phyloP scores from a whole-genome alignment of 371 early-diverging fungal species.

The Ordospora pajunii region DNA sequence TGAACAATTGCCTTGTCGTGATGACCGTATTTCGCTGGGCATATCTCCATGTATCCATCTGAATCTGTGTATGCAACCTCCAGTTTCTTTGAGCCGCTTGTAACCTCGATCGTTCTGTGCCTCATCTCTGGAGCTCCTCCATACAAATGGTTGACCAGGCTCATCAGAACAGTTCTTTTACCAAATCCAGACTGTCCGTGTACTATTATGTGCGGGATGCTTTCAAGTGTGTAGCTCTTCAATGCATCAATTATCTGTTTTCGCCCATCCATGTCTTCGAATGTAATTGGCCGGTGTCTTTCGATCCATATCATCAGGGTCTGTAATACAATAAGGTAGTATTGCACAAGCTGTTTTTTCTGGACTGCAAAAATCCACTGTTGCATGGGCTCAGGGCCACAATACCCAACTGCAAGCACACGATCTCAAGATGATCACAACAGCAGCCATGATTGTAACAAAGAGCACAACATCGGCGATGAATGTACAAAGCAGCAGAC shows the following conservation, averaged over 20 bases:
- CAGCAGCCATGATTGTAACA: too few relatives aligned
- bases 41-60: slow-evolving; percentile 54
- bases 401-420: too few relatives aligned
- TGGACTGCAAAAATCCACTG: too few relatives aligned
- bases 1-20: slow-evolving; percentile 89
- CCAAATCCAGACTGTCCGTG: slow-evolving; percentile 91
- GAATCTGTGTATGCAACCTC: slow-evolving; percentile 62
- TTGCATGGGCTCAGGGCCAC: too few relatives aligned
- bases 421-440: too few relatives aligned
- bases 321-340: too few relatives aligned
- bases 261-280: slow-evolving; percentile 77
- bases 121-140: slow-evolving; percentile 23
- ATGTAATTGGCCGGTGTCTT: slow-evolving; percentile 76
- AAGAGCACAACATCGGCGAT: too few relatives aligned
- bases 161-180: slow-evolving; percentile 80
- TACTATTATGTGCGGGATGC: slow-evolving; percentile 80
- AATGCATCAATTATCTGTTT: slow-evolving; percentile 67
- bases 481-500: too few relatives aligned
- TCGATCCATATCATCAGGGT: slow-evolving; percentile 76
- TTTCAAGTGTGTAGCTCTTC: slow-evolving; percentile 65
- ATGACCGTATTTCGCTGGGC: slow-evolving; percentile 69
- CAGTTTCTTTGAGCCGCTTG: slow-evolving; percentile 76
- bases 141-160: slow-evolving; percentile 65
- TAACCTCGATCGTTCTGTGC: slow-evolving; percentile 82
- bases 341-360: too few relatives aligned